Base-by-base conservation (phyloP, 83 land plant species). In the Larix sibirica region DNA sequence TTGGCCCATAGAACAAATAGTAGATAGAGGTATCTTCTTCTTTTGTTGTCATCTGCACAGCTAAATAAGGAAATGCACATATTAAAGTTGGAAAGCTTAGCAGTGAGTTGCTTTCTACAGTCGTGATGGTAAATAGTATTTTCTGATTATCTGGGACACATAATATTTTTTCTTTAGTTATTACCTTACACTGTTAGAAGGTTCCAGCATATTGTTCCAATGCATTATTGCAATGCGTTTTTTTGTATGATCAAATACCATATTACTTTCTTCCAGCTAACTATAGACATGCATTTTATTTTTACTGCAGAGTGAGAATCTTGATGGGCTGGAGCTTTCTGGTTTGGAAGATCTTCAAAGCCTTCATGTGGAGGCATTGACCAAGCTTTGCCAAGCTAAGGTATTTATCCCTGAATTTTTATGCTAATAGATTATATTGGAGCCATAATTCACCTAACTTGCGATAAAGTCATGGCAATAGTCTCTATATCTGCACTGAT, bases 341-440 rank as follows among this genome's bases (percentile, higher is more conserved):
- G 86, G 71, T 14, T 23, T 83, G 18, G 77, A 83, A 14, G 87
- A 83, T 42, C 87, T 85, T 23, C 86, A 85, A 62, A 81, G 75
- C 54, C 85, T 85, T 62, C 87, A 85, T 56, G 87, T 78, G 4
- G 86, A 85, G 7, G 86, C 87, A 76, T 77, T 82, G 40, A 82
- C 87, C 31, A 85, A 83, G 60, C 76, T 85, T 4, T 85, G 86
- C 44, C 71, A 85, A 83, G 79, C 85, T 33, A 85, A 85, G 87
- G 86, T 82, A 56, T 56, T 56, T 56, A 13, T 56, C 3, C 59
- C 16, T 56, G 13, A 13, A 14, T 56, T 56, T 56, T 56, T 16
- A 3, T 56, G 17, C 59, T 56, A 56, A 56, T 56, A 56, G 16
- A 56, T 56, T 56, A 56, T 56, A 56, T 56, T 56, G 59, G 59